Evolutionary conservation across 1,284 basidiomycete species (phyloP).

Genomic region (Puccinia polysora): DNA sequence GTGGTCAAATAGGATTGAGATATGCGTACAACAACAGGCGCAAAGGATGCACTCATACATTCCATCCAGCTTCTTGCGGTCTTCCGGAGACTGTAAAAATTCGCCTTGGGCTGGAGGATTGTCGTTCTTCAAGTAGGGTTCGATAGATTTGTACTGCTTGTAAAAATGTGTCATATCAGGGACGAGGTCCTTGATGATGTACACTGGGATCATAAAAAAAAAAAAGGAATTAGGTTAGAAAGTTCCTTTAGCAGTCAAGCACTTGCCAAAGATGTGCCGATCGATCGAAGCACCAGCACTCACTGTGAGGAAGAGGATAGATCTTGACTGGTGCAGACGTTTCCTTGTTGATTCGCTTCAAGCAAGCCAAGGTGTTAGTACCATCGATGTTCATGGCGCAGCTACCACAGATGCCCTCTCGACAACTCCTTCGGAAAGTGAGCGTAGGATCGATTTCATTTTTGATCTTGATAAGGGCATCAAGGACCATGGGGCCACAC

Average conservation of each 20-base stretch:
- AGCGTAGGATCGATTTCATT: slow-evolving; percentile 95
- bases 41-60: slow-evolving; percentile 70
- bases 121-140: slow-evolving; percentile 89
- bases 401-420: slow-evolving; percentile 96
- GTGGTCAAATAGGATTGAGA: background rate
- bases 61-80: slow-evolving; percentile 92
- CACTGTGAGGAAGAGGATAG: slow-evolving; percentile 97
- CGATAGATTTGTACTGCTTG: slow-evolving; percentile 99
- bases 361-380: slow-evolving; percentile 87
- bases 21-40: slow-evolving; percentile 18
- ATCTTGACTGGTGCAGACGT: slow-evolving; percentile 74
- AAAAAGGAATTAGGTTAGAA: too few species aligned
- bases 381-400: slow-evolving; percentile 99
- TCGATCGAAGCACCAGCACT: slow-evolving; percentile 55
- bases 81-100: slow-evolving; percentile 82
- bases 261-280: too few species aligned
- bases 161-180: slow-evolving; percentile 75
- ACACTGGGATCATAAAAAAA: slow-evolving; percentile 65
- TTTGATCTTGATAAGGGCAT: slow-evolving; percentile 97
- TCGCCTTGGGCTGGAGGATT: slow-evolving; percentile 72
- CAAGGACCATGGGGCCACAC: slow-evolving; percentile 93
- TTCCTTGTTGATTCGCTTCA: slow-evolving; percentile 87
- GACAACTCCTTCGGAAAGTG: slow-evolving; percentile 91
- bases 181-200: slow-evolving; percentile 97
- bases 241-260: too few species aligned